Evolutionary conservation across 2,329 filamentous ascomycete genomes (phyloP), one percentile per base, ranked within the genome.

Genomic region (Aspergillaceae sp.): DNA sequence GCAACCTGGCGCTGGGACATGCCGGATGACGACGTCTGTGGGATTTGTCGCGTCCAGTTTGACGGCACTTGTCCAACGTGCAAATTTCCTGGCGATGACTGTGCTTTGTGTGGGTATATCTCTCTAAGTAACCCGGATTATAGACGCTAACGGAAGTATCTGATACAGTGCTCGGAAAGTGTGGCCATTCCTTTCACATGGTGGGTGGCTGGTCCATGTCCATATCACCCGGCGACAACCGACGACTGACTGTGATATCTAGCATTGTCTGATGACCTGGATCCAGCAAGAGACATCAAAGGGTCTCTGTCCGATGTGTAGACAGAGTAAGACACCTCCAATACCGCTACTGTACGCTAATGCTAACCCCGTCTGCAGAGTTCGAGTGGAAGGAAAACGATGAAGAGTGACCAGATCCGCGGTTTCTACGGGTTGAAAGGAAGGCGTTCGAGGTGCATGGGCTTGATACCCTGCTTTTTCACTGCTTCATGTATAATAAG

Each of bases 1-100:
- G 92, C 92, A 11, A 91, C 89, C 46, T 98, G 92, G 92, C 83
- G 87, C 54, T 98, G 92, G 92, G 87, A 97, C 65, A 87, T 97
- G 61, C 89, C 91, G 27, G 89, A 95, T 59, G 91, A 96, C 71
- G 91, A 98, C 65, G 90, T 97, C 52, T 98, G 92, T 60, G 92
- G 92, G 59, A 98, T 98, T 71, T 98, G 92, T 70, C 91, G 94
- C 64, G 90, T 94, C 51, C 87, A 95, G 61, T 98, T 97, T 64
- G 92, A 98, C 66, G 91, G 90, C 49, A 97, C 92, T 28, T 98
- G 92, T 73, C 90, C 92, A 41, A 94, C 89, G 46, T 98, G 92
- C 82, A 95, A 94, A 76, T 97, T 89, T 63, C 92, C 92, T 9
- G 92, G 92, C 48, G 92, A 98, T 60, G 90, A 96, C 64, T 98